Conservation (phyloP, 805 yeast genomes). For the Ogataea angusta region DNA sequence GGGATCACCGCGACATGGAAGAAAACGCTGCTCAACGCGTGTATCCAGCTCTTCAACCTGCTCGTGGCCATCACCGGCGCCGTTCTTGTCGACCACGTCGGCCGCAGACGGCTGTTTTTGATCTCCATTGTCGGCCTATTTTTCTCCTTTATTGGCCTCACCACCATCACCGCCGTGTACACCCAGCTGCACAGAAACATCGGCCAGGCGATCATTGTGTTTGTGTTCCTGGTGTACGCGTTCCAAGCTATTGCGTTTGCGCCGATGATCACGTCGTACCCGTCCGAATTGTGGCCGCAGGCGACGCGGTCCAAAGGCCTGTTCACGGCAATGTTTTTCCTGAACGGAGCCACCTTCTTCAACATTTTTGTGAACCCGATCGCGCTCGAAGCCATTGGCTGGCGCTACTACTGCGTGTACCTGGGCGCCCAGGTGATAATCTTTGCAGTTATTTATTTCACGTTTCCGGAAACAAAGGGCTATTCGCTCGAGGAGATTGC, state of each 20-base stretch:
- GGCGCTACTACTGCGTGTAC: conserved; percentile 37
- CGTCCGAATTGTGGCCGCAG: conserved; percentile 41
- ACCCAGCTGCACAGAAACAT: conserved; percentile 40
- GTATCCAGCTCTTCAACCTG: conserved; percentile 46
- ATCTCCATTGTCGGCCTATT: conserved; percentile 37
- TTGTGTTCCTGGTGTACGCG: conserved; percentile 46
- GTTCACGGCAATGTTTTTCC: conserved; percentile 15
- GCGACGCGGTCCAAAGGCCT: conserved; percentile 17
- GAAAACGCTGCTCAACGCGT: conserved; percentile 50
- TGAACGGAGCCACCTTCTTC: conserved; percentile 25
- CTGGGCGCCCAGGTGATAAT: conserved; percentile 25
- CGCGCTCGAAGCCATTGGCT: conserved; percentile 36
- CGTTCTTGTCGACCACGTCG: conserved; percentile 28
- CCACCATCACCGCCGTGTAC: conserved; percentile 44
- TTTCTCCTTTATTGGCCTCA: conserved; percentile 40
- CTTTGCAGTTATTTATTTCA: conserved; percentile 31
- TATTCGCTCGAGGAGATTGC: conserved; percentile 58
- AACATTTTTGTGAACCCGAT: conserved; percentile 35
- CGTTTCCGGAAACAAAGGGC: conserved; percentile 65
- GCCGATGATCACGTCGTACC: conserved; percentile 45
- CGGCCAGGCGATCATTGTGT: conserved; percentile 48
- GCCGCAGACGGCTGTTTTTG: conserved; percentile 38
- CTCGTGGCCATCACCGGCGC: conserved; percentile 33
- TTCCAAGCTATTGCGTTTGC: conserved; percentile 42
- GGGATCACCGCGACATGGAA: conserved; percentile 46